Conservation (phyloP, 805 yeast genomes). For the Starmera quercuum region DNA sequence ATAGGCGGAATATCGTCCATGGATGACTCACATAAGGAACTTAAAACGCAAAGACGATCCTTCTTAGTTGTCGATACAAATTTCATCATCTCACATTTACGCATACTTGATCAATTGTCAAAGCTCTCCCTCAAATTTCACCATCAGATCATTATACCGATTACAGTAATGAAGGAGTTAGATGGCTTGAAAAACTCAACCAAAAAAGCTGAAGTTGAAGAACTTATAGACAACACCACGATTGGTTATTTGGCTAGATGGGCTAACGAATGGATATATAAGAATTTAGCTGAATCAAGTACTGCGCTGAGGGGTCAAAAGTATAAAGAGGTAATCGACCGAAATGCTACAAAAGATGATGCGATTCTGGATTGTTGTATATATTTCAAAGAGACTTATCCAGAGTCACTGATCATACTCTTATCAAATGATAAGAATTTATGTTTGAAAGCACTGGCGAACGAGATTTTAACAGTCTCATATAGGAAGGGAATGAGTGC, state of each 20-base stretch:
- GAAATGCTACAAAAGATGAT: conserved; percentile 54
- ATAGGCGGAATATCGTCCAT: background rate
- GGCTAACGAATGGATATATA: conserved; percentile 76
- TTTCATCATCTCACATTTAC: conserved; percentile 63
- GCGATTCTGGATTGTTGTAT: conserved; percentile 81
- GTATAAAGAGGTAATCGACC: conserved; percentile 42
- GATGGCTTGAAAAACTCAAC: conserved; percentile 65
- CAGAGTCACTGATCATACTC: conserved; percentile 42
- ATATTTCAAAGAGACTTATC: conserved; percentile 39
- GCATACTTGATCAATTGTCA: conserved; percentile 46
- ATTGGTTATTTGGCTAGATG: conserved; percentile 55
- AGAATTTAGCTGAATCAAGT: conserved; percentile 42
- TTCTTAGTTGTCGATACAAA: conserved; percentile 75
- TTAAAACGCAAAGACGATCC: conserved; percentile 16
- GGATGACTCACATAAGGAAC: conserved; percentile 1
- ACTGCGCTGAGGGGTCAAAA: conserved; percentile 60
- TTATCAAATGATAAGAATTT: conserved; percentile 81
- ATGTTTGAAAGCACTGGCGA: conserved; percentile 67
- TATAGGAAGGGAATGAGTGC: conserved; percentile 39
- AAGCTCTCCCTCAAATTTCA: conserved; percentile 31
- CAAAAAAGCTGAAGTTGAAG: conserved; percentile 9
- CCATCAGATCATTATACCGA: conserved; percentile 58
- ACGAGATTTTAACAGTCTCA: conserved; percentile 56
- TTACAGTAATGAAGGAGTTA: conserved; percentile 64
- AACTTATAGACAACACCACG: conserved; percentile 14